Percentiles rank a stretch among this genome's conserved stretches.
Conservation (phyloP, 2,329 filamentous ascomycete genomes). For the Fusarium nurragi region DNA sequence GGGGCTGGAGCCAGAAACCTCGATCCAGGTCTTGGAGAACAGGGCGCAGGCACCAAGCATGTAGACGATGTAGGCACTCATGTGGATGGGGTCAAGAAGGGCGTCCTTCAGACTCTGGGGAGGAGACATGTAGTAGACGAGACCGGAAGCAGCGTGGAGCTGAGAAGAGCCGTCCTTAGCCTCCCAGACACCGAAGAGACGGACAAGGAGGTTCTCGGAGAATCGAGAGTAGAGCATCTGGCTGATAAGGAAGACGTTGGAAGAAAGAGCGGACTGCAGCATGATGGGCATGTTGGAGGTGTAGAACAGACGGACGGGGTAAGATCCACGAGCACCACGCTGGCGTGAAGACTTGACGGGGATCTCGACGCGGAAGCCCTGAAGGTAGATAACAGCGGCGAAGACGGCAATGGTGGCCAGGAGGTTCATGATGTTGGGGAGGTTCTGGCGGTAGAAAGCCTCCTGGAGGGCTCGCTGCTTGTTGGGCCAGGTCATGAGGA, state of each 20-base stretch:
- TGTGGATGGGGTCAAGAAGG: conserved; percentile 96
- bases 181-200: conserved; percentile 98
- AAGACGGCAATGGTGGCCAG: conserved; percentile 93
- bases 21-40: conserved; percentile 99
- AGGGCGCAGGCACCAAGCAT: conserved; percentile 98
- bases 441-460: conserved; percentile 99
- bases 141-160: conserved; percentile 90
- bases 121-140: conserved; percentile 99
- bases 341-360: conserved; percentile 99
- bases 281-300: conserved; percentile 99
- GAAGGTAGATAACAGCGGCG: conserved; percentile 97
- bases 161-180: conserved; percentile 95
- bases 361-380: conserved; percentile 99
- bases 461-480: conserved; percentile 98
- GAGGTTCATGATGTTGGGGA: conserved; percentile 99
- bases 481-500: conserved; percentile 98
- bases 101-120: conserved; percentile 98
- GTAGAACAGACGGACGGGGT: conserved; percentile 99
- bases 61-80: conserved; percentile 92
- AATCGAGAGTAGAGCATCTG: conserved; percentile 99
- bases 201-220: conserved; percentile 97
- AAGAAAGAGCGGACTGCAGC: conserved; percentile 97
- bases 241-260: conserved; percentile 98
- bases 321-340: conserved; percentile 97
- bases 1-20: conserved; percentile 96